Evolutionary conservation across 192 early-diverging fungal genomes (phyloP), one percentile per base, ranked within the genome.

Genomic region (Backusella liffmaniae): DNA sequence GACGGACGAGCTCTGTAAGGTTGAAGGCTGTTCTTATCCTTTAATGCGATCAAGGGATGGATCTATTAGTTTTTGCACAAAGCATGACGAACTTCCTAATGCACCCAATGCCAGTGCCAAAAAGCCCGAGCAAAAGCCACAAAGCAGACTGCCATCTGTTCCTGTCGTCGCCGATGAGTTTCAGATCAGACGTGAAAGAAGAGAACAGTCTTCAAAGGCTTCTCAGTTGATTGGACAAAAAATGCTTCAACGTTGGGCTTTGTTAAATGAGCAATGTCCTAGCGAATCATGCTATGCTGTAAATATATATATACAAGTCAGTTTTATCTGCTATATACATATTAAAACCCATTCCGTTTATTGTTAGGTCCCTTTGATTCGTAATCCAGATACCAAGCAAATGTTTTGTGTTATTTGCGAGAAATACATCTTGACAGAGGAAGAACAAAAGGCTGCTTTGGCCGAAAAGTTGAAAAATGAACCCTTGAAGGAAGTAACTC

Each of bases 211-310:
- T 13, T 79, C 81, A 5, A 78, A 74, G 35, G 88, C 85, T 4
- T 88, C 88, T 34, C 79, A 84, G 18, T 74, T 84, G 21, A 87
- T 90, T 74, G 87, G 87, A 29, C 84, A 88, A 80, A 83, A 87
- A 62, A 80, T 90, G 75, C 72, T 90, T n/a, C 81, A 85, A 18
- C 84, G 84, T 34, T 90, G 88, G 88, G 73, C 88, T 21, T 74
- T 90, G 73, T 69, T 90, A 29, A 85, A 90, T 35, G 87, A 90
- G 9, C 79, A 85, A n/a, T 90, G 88, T 70, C 87, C 85, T 10
- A 88, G 80, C 32, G 68, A 70, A 8, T 71, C 72, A 2, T 90
- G 88, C 51, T 84, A 84, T 51, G 87, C 82, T 9, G 88, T 85
- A 77, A 88, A 78, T 74, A 72, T 4, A 65, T 23, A 18, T 18